Evolutionary conservation across 2,329 filamentous ascomycete genomes (phyloP), one percentile per base, ranked within the genome.

Genomic region (Colletotrichum agaves): DNA sequence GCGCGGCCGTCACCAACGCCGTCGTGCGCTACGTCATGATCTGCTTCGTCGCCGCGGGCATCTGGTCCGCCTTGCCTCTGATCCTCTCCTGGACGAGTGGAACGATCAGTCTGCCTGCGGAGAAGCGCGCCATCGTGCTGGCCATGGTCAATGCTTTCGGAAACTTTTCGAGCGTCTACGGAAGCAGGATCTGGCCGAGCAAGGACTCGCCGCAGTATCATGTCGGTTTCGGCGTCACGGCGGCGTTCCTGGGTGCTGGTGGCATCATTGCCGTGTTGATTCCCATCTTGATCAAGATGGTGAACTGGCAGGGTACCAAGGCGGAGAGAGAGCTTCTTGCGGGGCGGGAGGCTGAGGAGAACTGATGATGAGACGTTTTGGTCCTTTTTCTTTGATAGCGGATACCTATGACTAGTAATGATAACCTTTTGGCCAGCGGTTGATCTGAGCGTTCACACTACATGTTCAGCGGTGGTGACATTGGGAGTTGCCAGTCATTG

Each of bases 71-170:
- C 3, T 52, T 75, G 39, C 72, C 73, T 1, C 67, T 75, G 8
- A 70, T 75, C 19, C 69, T 77, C 23, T 73, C 72, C 43, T 77
- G 75, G 75, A 73, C 74, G 8, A 75, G 72, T 61, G 72, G 69
- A 23, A 65, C 65, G n/a, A 70, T 76, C 37, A 70, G 67, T 41
- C 61, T 74, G 58, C 75, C 75, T 4, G 70, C 74, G 7, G 75
- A 75, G 61, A 76, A 76, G 74, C 71, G 75, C n/a, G 74, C 75
- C 19, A 73, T 76, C 27, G 74, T 75, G n/a, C 69, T 76, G 21
- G 74, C 75, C 4, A 59, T 76, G n/a, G 74, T 76, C 57, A 76
- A 76, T 59, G 74, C 74, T 0, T 74, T 76, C 59, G 75, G 75
- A 43, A 76, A 76, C 68, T 73, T 75, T n/a, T 74, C 74, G 13